These are phyloP conservation scores for Fraxinus excelsior DNA, from an alignment of 257 asterid genomes.

Conservation along the genomic window DNA sequence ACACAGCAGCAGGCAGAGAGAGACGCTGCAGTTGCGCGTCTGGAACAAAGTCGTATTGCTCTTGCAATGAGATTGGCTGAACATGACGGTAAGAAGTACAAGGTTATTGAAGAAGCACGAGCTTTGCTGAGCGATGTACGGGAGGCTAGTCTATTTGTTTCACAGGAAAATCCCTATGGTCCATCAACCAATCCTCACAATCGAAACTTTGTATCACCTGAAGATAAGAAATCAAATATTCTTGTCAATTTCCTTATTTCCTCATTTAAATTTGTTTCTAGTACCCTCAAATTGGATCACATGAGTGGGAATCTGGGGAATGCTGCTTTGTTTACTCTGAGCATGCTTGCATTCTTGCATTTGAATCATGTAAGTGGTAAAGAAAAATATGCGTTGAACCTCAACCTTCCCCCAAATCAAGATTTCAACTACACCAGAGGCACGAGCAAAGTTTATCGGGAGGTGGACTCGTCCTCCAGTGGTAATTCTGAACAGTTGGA, in stretches of 20 bases:
- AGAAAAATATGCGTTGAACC: conserved; percentile 45
- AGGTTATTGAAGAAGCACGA: conserved; percentile 91
- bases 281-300: conserved; percentile 63
- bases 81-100: conserved; percentile 85
- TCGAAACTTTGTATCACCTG: conserved; percentile 30
- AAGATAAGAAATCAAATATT: conserved; percentile 46
- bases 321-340: conserved; percentile 85
- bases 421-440: conserved; percentile 41
- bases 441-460: conserved; percentile 33
- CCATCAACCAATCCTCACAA: conserved; percentile 42
- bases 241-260: conserved; percentile 52
- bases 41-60: conserved; percentile 85
- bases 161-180: conserved; percentile 56
- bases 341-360: conserved; percentile 83
- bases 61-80: conserved; percentile 97
- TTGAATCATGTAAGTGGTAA: conserved; percentile 59
- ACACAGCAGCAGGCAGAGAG: conserved; percentile 84
- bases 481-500: conserved; percentile 49
- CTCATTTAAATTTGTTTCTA: conserved; percentile 51
- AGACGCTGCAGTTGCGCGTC: conserved; percentile 85
- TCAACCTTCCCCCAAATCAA: conserved; percentile 25
- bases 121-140: conserved; percentile 81
- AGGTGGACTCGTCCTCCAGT: conserved; percentile 38
- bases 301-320: conserved; percentile 82
- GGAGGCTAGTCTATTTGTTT: conserved; percentile 58